Conservation (phyloP, 805 yeast genomes). For the Yamadazyma olivae region DNA sequence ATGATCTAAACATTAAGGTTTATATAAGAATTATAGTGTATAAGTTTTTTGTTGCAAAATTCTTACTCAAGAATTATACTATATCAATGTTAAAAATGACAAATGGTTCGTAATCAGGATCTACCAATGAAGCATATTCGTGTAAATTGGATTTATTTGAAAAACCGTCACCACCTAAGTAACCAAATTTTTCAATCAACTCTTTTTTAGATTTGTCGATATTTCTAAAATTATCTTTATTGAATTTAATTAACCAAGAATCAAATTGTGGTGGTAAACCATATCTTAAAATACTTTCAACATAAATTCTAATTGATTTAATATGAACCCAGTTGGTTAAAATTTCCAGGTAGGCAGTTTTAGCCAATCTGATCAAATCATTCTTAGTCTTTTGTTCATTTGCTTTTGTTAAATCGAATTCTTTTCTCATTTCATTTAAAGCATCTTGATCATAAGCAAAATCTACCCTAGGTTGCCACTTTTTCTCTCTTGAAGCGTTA, state of each 20-base stretch:
- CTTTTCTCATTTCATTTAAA: conserved; percentile 70
- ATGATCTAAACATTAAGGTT: not conserved
- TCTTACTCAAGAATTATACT: conserved; percentile 15
- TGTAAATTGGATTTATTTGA: conserved; percentile 65
- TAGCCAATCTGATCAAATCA: conserved; percentile 78
- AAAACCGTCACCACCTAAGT: conserved; percentile 88
- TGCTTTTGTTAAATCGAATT: conserved; percentile 71
- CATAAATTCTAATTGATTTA: conserved; percentile 81
- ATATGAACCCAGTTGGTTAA: conserved; percentile 87
- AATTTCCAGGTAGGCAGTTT: conserved; percentile 87
- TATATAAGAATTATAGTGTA: conserved; percentile 1
- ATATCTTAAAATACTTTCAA: conserved; percentile 90
- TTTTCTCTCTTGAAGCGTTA: conserved; percentile 71
- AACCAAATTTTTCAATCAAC: conserved; percentile 74
- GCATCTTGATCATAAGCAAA: conserved; percentile 79
- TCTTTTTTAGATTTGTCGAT: conserved; percentile 62
- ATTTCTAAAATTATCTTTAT: conserved; percentile 30
- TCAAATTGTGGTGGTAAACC: conserved; percentile 94
- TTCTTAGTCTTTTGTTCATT: conserved; percentile 69
- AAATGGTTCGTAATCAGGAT: conserved; percentile 94
- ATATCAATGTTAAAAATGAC: conserved; percentile 64
- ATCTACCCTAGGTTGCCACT: conserved; percentile 87
- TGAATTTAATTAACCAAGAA: conserved; percentile 46
- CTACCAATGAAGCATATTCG: conserved; percentile 90
- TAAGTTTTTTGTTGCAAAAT: not conserved